Evolutionary conservation across 2,329 filamentous ascomycete genomes (phyloP).

Genomic region (Trichoderma arundinaceum): DNA sequence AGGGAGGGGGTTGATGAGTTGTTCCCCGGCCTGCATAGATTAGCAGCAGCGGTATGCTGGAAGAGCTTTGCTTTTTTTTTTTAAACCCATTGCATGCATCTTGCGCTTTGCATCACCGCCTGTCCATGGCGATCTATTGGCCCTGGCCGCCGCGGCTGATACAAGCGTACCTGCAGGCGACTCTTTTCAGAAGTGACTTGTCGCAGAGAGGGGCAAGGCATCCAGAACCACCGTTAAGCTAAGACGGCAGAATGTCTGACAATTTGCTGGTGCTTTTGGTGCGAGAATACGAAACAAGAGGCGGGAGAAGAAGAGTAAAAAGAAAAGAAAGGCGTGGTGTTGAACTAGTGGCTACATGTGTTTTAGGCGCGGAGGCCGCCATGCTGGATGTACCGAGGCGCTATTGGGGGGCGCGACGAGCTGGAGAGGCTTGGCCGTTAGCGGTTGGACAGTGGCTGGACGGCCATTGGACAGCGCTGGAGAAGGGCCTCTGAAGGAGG

Average conservation of each 20-base stretch:
- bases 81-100: neutral
- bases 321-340: neutral
- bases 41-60: slow-evolving; percentile 8
- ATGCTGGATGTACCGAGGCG: neutral
- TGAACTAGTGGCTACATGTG: neutral
- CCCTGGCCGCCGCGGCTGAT: slow-evolving; percentile 14
- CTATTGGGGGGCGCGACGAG: neutral
- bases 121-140: slow-evolving; percentile 12
- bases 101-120: slow-evolving; percentile 5
- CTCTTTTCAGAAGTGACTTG: slow-evolving; percentile 22
- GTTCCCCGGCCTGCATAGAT: slow-evolving; percentile 14
- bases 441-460: neutral
- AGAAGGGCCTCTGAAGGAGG: neutral
- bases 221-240: slow-evolving; percentile 2
- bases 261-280: neutral
- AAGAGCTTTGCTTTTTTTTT: neutral
- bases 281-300: neutral
- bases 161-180: slow-evolving; percentile 28
- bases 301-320: neutral
- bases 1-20: slow-evolving; percentile 1
- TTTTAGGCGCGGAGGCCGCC: neutral
- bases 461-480: neutral
- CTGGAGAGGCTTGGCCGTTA: neutral
- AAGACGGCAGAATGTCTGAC: neutral
- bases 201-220: slow-evolving; percentile 1